Evolutionary conservation across 768 basidiomycete genomes (phyloP).

Genomic region (Tremella fuciformis): DNA sequence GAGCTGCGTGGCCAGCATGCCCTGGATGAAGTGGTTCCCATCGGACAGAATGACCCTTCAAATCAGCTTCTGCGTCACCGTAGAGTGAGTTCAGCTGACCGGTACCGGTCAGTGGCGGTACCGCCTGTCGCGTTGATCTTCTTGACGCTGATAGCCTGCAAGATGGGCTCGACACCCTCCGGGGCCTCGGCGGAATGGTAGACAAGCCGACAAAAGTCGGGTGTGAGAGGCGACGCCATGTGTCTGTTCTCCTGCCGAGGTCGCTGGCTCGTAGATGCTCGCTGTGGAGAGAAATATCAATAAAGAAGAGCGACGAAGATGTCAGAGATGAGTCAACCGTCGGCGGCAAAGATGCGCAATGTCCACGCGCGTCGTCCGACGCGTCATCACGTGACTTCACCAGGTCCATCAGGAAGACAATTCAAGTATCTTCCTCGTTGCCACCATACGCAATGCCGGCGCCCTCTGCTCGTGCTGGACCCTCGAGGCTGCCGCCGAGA

Average conservation of each 20-base stretch:
- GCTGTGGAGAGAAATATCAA: slow-evolving; percentile 2
- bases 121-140: slow-evolving; percentile 59
- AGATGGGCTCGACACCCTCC: slow-evolving; percentile 54
- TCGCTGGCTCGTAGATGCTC: background rate
- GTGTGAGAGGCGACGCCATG: slow-evolving; percentile 43
- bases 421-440: background rate
- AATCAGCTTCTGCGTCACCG: background rate
- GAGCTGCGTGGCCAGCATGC: slow-evolving; percentile 91
- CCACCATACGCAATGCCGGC: slow-evolving; percentile 1
- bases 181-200: slow-evolving; percentile 32
- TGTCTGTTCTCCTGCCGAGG: background rate
- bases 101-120: slow-evolving; percentile 50
- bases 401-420: background rate
- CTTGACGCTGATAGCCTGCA: slow-evolving; percentile 83
- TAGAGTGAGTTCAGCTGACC: slow-evolving; percentile 30
- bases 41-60: slow-evolving; percentile 80
- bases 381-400: slow-evolving; percentile 3
- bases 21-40: slow-evolving; percentile 78
- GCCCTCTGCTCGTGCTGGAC: slow-evolving; percentile 14
- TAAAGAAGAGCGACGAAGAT: slow-evolving; percentile 11
- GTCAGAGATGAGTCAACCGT: slow-evolving; percentile 10
- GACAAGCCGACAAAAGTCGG: slow-evolving; percentile 39
- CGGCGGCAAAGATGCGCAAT: slow-evolving; percentile 12
- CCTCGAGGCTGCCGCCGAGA: slow-evolving; percentile 10
- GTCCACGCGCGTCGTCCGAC: background rate